Evolutionary conservation across 1,139 yeast genomes (phyloP), one percentile per base, ranked within the genome.

Genomic region (Lodderomyces metapsilosis): DNA sequence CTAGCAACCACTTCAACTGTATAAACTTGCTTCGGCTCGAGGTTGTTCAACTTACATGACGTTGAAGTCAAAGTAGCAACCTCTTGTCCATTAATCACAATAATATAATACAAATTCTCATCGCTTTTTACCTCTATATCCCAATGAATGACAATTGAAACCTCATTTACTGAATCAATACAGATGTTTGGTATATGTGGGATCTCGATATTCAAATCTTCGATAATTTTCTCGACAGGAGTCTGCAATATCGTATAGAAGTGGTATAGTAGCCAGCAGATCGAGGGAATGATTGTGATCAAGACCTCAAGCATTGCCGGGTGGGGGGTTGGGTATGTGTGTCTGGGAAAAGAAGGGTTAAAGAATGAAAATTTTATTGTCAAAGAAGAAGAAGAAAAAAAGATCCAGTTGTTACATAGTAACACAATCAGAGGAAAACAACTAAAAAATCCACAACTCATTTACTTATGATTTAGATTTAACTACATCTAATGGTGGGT

Each of bases 131-230:
- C 46, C 40, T 63, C 65, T 17, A 70, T 59, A 48, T 71, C 76
- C 78, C 78, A 72, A 48, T 70, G 77, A 27, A 72, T 54, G 15
- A 66, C 59, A 9, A 68, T 66, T 20, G 68, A 59, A 24, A 48
- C 48, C 23, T 52, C 45, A 16, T 58, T 54, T 37, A 72, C 56
- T 38, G 66, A 58, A 51, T 72, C 77, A 24, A 72, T 61, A 46
- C 74, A 69, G 25, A 71, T 59, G 25, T 49, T 57, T 16, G 77
- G 76, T 4, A 66, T 52, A 46, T 66, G 71, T 8, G 78, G 78
- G 31, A 72, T 68, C 40, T 68, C 73, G 36, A 70, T 61, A 46
- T 66, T 62, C 40, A 71, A 54, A 44, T 64, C 73, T 17, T 59
- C 59, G 4, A 68, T 59, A 27, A 68, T 52, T 43, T 61, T 64